Percentiles rank a stretch among this genome's conserved stretches.
Evolutionary conservation across 2,329 filamentous ascomycete genomes (phyloP).

Genomic region (Aspergillus flavus): DNA sequence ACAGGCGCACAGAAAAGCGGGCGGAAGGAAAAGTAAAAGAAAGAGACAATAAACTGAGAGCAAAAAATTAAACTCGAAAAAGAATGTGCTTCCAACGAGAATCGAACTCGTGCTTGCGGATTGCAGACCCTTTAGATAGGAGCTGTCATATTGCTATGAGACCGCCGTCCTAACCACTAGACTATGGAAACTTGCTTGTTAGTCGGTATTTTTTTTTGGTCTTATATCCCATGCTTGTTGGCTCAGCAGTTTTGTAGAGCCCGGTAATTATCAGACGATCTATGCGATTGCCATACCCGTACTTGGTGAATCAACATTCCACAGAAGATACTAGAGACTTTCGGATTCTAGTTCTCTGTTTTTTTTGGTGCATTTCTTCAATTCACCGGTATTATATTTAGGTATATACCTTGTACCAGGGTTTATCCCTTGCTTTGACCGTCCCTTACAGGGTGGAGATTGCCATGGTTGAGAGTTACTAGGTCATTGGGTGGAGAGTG

Average conservation of each 20-base stretch:
- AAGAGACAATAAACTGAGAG: neutral
- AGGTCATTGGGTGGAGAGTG: too few species aligned
- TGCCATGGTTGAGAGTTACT: neutral
- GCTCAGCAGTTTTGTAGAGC: too few species aligned
- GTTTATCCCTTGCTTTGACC: neutral
- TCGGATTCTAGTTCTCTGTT: neutral
- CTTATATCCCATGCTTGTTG: neutral
- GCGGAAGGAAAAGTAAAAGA: neutral
- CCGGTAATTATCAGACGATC: too few species aligned
- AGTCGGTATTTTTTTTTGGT: neutral
- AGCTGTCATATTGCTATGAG: neutral
- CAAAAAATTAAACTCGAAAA: neutral
- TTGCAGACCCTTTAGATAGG: slow-evolving; percentile 2
- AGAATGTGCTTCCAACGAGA: neutral
- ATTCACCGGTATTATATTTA: neutral
- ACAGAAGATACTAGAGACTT: too few species aligned
- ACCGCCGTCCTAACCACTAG: slow-evolving; percentile 8
- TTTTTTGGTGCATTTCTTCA: neutral
- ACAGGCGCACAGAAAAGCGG: too few species aligned
- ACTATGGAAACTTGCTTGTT: slow-evolving; percentile 1
- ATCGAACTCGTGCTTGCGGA: slow-evolving; percentile 8
- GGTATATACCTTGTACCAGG: neutral
- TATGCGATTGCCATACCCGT: too few species aligned
- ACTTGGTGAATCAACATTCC: too few species aligned
- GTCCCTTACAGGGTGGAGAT: neutral